Percentiles rank a stretch among this genome's conserved stretches.
Evolutionary conservation across 1,139 yeast species (phyloP).

Genomic region (Spencermartinsiella ligniputridi): DNA sequence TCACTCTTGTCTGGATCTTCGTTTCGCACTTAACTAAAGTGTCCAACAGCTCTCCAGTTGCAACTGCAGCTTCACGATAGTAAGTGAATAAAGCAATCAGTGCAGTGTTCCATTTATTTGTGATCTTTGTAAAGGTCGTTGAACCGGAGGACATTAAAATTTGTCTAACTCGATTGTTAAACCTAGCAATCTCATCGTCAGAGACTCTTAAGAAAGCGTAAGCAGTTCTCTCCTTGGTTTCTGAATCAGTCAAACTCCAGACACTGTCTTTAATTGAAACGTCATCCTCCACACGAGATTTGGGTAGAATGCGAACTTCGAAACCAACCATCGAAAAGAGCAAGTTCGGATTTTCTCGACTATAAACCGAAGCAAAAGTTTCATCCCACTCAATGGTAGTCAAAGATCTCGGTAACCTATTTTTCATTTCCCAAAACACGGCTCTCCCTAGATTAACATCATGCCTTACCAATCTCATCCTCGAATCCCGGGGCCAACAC

Average conservation of each 20-base stretch:
- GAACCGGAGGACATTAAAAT: slow-evolving; percentile 95
- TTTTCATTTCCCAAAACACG: slow-evolving; percentile 82
- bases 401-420: slow-evolving; percentile 72
- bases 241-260: slow-evolving; percentile 78
- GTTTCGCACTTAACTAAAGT: slow-evolving; percentile 87
- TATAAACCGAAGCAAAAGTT: slow-evolving; percentile 81
- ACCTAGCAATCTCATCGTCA: slow-evolving; percentile 70
- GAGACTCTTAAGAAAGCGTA: slow-evolving; percentile 84
- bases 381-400: slow-evolving; percentile 77
- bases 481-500: slow-evolving; percentile 92
- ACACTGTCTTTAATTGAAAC: slow-evolving; percentile 62
- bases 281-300: slow-evolving; percentile 46
- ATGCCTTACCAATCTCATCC: slow-evolving; percentile 87
- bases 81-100: slow-evolving; percentile 81
- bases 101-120: slow-evolving; percentile 95
- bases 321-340: slow-evolving; percentile 92
- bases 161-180: slow-evolving; percentile 81
- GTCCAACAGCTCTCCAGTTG: slow-evolving; percentile 76
- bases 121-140: slow-evolving; percentile 90
- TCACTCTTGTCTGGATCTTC: slow-evolving; percentile 88
- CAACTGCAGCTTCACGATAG: slow-evolving; percentile 86
- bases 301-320: slow-evolving; percentile 86
- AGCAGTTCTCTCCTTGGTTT: slow-evolving; percentile 82
- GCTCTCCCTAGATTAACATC: slow-evolving; percentile 94
- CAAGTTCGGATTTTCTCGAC: slow-evolving; percentile 83